Conservation (phyloP, 768 basidiomycete genomes). For the Daedaleopsis sinensis region DNA sequence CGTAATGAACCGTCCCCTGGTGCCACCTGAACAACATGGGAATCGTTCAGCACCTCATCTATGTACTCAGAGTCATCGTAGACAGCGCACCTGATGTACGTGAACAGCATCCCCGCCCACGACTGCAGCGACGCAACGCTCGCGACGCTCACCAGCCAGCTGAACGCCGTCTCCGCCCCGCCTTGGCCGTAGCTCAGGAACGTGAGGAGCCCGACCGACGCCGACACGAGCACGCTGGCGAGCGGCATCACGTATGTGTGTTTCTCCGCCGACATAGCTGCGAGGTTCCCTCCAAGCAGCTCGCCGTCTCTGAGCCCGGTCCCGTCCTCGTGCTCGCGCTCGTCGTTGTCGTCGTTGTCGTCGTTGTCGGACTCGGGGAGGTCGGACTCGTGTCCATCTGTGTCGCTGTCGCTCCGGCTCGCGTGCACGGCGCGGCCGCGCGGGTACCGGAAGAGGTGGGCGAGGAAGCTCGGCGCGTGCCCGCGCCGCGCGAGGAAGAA, state of each 20-base stretch:
- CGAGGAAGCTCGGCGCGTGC: conserved; percentile 35
- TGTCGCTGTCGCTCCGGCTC: neutral
- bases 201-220: conserved; percentile 23
- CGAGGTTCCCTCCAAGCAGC: neutral
- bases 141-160: conserved; percentile 24
- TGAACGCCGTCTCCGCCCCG: conserved; percentile 19
- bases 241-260: conserved; percentile 21
- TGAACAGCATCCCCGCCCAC: conserved; percentile 30
- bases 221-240: conserved; percentile 20
- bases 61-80: neutral
- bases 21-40: conserved; percentile 20
- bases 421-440: neutral
- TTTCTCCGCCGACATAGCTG: neutral
- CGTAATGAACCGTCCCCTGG: conserved; percentile 28
- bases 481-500: conserved; percentile 57
- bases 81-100: conserved; percentile 26
- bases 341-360: neutral
- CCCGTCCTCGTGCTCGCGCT: neutral
- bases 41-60: neutral
- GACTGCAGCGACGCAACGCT: conserved; percentile 30
- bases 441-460: conserved; percentile 26
- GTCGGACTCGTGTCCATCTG: neutral
- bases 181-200: conserved; percentile 14
- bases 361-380: conserved; percentile 1
- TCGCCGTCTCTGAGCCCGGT: conserved; percentile 3